These are phyloP conservation scores for maize (Zea mays) DNA, from an alignment of 176 grass and related monocot species.

Conservation along the genomic window DNA sequence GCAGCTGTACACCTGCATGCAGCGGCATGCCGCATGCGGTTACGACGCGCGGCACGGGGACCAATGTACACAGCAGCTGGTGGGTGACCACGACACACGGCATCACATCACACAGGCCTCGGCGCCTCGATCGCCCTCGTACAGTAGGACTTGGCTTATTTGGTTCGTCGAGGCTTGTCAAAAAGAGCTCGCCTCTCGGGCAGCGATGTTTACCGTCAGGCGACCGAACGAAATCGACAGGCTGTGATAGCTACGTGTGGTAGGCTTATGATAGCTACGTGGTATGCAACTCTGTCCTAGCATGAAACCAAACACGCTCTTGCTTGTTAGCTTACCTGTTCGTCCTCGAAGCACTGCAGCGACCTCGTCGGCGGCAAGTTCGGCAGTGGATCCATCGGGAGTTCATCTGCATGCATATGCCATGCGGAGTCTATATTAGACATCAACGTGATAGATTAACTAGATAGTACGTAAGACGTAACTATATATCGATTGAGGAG, in stretches of 20 bases:
- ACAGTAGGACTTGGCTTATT: too few relatives aligned
- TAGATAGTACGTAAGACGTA: not conserved
- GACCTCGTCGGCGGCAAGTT: conserved; percentile 35
- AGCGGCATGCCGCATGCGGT: not conserved
- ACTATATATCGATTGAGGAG: not conserved
- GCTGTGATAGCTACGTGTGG: too few relatives aligned
- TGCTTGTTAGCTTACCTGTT: conserved; percentile 20
- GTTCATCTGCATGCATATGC: not conserved
- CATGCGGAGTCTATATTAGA: not conserved
- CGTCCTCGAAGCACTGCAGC: conserved; percentile 57
- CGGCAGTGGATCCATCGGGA: conserved; percentile 8
- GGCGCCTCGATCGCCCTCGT: too few relatives aligned
- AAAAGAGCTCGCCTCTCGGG: too few relatives aligned
- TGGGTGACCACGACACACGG: not conserved
- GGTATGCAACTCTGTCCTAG: too few relatives aligned
- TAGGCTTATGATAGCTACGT: too few relatives aligned
- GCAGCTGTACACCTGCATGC: conserved; percentile 56
- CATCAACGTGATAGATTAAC: not conserved
- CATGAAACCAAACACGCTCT: too few relatives aligned
- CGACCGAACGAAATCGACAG: too few relatives aligned
- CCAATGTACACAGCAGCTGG: too few relatives aligned
- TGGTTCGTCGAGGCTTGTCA: too few relatives aligned
- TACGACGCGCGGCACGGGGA: not conserved
- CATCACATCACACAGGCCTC: not conserved
- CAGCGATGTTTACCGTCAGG: too few relatives aligned